Base-by-base conservation (phyloP, 257 asterid genomes). In the Gentiana straminea region DNA sequence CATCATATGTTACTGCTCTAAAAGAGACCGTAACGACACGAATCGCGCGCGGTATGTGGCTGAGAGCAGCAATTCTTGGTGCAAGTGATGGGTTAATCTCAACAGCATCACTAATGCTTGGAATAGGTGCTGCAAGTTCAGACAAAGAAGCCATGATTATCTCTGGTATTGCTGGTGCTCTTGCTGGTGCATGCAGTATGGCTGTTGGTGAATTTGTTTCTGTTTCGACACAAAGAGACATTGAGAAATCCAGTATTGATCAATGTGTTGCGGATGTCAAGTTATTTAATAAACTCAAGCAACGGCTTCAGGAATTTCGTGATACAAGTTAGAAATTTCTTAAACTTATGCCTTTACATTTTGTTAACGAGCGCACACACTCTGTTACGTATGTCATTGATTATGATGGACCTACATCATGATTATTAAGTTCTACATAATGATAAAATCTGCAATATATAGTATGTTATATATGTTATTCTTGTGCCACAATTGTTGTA, bases 121-220 rank as follows among this genome's bases (percentile, higher is more conserved):
- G 94, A 0, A 76, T 84, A 0, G 81, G 86, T 7, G 86, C 94
- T 11, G 86, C 86, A 32, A 79, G 69, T 37, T 84, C 79, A 3
- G 86, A 77, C 45, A 77, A 70, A 6, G 39, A 49, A 43, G 67
- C 78, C 36, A 79, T 81, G 81, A 55, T 81, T 48, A 13, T 81
- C 3, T 66, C 84, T 0, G 89, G 94, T 15, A 2, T 75, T 1
- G 94, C 86, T 0, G 93, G 86, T 13, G 94, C 88, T 3, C 55
- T 83, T 13, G 86, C 89, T 7, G 94, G 93, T 5, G 88, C 86
- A 1, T 81, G 77, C 55, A 84, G 89, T 80, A 84, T 84, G 86
- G 83, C 89, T 9, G 86, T 78, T 0, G 88, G 84, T 7, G 94
- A 84, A 51, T 84, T 74, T 10, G 82, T 75, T 4, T 84, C 94